Conservation (phyloP, 2,329 filamentous ascomycete genomes). For the Claviceps paspali region DNA sequence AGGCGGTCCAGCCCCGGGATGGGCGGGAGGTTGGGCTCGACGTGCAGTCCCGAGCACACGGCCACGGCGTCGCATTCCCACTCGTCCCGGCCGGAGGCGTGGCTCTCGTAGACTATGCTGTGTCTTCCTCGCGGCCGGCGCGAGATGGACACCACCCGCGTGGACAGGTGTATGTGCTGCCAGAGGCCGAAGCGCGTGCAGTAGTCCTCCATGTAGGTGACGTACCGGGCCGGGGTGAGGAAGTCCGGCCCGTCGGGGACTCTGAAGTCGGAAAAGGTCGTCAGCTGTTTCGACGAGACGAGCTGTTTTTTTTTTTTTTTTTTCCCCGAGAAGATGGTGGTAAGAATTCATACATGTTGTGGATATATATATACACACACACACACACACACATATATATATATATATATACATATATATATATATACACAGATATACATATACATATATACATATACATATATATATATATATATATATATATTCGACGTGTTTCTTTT, state of each 20-base stretch:
- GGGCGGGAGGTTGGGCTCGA: slow-evolving; percentile 20
- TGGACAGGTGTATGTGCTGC: slow-evolving; percentile 19
- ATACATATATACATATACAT: neutral
- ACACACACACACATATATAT: neutral
- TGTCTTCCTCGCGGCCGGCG: neutral
- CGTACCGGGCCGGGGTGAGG: slow-evolving; percentile 21
- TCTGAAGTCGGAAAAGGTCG: slow-evolving; percentile 30
- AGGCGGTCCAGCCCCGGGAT: slow-evolving; percentile 22
- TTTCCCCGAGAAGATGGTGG: no score
- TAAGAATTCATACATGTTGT: no score
- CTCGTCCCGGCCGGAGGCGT: neutral
- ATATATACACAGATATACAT: neutral
- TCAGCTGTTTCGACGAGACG: slow-evolving; percentile 32
- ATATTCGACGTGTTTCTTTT: neutral
- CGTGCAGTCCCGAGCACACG: slow-evolving; percentile 27
- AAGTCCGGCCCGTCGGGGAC: slow-evolving; percentile 23
- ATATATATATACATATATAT: no score
- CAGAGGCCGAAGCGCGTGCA: slow-evolving; percentile 22
- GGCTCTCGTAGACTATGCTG: neutral
- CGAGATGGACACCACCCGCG: slow-evolving; percentile 14
- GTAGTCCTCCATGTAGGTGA: slow-evolving; percentile 25
- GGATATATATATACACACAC: neutral
- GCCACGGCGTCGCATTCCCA: slow-evolving; percentile 28
- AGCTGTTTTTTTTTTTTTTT: slow-evolving; percentile 12
- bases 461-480: no score